A percentile compares a stretch with the other conserved stretches of the same genome.
Conservation (phyloP, 176 grass and related monocot species). For the Carex parvula region DNA sequence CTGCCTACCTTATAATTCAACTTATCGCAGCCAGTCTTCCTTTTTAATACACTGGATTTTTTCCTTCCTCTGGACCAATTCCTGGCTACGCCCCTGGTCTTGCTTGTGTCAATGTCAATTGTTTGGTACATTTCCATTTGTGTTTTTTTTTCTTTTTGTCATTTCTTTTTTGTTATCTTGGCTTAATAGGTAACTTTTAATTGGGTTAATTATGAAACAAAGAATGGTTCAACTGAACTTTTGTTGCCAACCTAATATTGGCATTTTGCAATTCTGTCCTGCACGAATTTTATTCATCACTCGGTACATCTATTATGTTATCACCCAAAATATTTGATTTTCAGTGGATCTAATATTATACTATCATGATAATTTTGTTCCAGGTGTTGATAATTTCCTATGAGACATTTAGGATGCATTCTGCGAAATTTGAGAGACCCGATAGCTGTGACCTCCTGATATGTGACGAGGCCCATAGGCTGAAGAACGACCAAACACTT, state of each 20-base stretch:
- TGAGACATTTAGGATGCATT: conserved; percentile 97
- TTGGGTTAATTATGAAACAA: background rate
- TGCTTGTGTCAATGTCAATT: background rate
- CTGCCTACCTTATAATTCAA: too few relatives aligned
- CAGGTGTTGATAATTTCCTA: conserved; percentile 98
- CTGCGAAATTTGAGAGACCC: conserved; percentile 79
- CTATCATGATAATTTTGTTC: conserved; percentile 29
- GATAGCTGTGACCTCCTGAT: conserved; percentile 93
- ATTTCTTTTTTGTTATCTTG: conserved; percentile 15
- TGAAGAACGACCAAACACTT: conserved; percentile 95
- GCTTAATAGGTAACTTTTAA: background rate
- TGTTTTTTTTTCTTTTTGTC: conserved; percentile 5
- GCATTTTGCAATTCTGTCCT: conserved; percentile 2
- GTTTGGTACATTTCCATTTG: background rate
- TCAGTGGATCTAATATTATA: conserved; percentile 7
- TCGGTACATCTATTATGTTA: background rate
- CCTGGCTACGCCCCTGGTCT: background rate
- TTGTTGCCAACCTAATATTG: too few relatives aligned
- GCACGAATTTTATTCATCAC: background rate
- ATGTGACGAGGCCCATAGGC: conserved; percentile 94
- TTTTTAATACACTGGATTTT: too few relatives aligned
- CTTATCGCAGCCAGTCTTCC: too few relatives aligned
- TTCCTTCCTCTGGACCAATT: too few relatives aligned
- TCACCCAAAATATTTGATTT: background rate
- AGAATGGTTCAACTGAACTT: background rate